Base-by-base conservation (phyloP, 495 filamentous ascomycete species). In the Penicillium herquei region DNA sequence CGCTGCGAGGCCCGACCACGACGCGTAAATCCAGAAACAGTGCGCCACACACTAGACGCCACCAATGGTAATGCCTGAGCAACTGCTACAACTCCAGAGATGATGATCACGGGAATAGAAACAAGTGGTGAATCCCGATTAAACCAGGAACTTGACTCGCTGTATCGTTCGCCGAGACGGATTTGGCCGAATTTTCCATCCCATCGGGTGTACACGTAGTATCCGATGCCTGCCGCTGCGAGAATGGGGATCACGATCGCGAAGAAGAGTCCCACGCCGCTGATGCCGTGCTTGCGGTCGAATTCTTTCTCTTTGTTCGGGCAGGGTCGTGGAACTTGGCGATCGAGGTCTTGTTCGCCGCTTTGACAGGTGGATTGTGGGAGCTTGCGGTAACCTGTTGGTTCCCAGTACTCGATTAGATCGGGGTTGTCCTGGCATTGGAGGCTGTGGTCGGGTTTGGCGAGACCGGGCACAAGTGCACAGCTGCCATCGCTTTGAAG, bases 101-200 rank as follows among this genome's bases (percentile, higher is more conserved):
- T 77, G 3, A 85, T 84, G 33, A 89, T 81, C 39, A 99, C 82
- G 1, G 92, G 91, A 52, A 91, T 87, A 58, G 80, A 82, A 58
- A 99, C 76, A 70, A 87, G 85, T 2, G 86, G 79, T 58, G 81
- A 83, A 39, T 89, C 87, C n/a, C 71, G 63, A 47, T 78, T 78
- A 62, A 87, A 79, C 59, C 87, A 84, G 33, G 75, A 69, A 48
- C 68, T 69, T 39, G 67, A 59, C 3, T 26, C 33, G 16, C 53
- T 41, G 14, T 72, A 73, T 40, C 75, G 74, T 58, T 92, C 90
- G 51, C 90, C 91, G 13, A 96, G 81, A 10, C 88, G 82, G 55
- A 96, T 96, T 59, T 90, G 85, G 7, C 92, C 92, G 67, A 99
- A 96, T 62, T 95, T 94, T 63, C 85, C 84, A 61, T 85, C 85